phyloP scores from a whole-genome alignment of 2,329 filamentous ascomycete genomes.

The Beauveria sp. region DNA sequence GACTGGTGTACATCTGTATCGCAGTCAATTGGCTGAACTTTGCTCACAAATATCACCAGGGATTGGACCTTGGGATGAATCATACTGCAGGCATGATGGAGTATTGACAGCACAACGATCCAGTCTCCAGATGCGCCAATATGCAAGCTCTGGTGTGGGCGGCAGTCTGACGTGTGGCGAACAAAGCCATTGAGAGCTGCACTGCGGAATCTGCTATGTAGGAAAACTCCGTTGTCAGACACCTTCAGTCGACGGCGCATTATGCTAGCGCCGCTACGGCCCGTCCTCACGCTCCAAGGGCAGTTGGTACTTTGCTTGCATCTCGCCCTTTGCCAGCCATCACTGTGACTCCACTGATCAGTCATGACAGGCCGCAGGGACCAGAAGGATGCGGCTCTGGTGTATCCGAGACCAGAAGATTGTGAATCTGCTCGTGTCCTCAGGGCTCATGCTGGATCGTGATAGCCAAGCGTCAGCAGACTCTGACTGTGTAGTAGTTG shows the following conservation, averaged over 20 bases:
- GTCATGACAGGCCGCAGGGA: neutral
- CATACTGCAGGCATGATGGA: neutral
- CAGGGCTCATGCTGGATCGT: neutral
- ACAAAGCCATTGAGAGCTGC: neutral
- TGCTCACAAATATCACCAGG: neutral
- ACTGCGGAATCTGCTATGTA: neutral
- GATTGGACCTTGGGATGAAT: neutral
- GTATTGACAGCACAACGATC: neutral
- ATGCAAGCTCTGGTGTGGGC: neutral
- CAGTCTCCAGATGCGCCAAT: neutral
- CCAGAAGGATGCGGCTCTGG: neutral
- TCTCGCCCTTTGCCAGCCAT: neutral
- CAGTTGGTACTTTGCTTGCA: neutral
- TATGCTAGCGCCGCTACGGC: conserved; percentile 11
- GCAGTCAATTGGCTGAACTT: neutral
- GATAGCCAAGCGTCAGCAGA: neutral
- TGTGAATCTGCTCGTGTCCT: neutral
- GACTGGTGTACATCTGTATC: neutral
- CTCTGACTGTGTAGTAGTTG: no score
- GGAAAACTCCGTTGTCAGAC: neutral
- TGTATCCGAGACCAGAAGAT: neutral
- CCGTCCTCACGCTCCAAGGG: neutral
- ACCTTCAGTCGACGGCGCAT: neutral
- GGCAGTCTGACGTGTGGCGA: neutral
- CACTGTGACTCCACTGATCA: neutral